Conservation (phyloP, 2,329 filamentous ascomycete species). For the Nothopassalora personata region DNA sequence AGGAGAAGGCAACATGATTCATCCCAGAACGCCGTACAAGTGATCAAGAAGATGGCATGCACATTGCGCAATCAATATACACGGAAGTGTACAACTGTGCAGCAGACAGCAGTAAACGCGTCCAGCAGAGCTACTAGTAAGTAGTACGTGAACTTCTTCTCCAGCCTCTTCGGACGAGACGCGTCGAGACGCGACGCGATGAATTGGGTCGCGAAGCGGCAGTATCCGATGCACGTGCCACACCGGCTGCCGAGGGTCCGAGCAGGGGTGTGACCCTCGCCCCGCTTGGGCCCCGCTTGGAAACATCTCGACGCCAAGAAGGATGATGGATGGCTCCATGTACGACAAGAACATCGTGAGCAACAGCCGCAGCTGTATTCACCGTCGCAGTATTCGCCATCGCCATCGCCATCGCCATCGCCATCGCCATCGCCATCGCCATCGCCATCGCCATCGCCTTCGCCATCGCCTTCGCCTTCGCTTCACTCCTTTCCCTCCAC, state of each 20-base stretch:
- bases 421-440: neutral
- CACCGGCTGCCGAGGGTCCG: neutral
- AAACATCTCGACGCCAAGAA: too few relatives aligned
- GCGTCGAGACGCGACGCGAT: neutral
- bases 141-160: neutral
- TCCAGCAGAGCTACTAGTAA: neutral
- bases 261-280: too few relatives aligned
- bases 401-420: neutral
- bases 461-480: neutral
- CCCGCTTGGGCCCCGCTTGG: too few relatives aligned
- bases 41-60: conserved; percentile 1
- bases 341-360: neutral
- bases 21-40: conserved; percentile 3
- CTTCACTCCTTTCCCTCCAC: neutral
- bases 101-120: neutral
- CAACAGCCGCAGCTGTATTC: neutral
- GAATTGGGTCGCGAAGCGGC: neutral
- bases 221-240: neutral
- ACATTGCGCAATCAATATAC: too few relatives aligned
- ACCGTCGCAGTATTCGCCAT: too few relatives aligned
- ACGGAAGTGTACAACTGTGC: neutral
- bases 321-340: neutral
- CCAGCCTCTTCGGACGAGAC: neutral
- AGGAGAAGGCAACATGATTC: conserved; percentile 19
- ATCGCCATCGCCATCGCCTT: neutral